phyloP scores from a whole-genome alignment of 2,329 filamentous ascomycete genomes.

The Pseudogymnoascus sp. region DNA sequence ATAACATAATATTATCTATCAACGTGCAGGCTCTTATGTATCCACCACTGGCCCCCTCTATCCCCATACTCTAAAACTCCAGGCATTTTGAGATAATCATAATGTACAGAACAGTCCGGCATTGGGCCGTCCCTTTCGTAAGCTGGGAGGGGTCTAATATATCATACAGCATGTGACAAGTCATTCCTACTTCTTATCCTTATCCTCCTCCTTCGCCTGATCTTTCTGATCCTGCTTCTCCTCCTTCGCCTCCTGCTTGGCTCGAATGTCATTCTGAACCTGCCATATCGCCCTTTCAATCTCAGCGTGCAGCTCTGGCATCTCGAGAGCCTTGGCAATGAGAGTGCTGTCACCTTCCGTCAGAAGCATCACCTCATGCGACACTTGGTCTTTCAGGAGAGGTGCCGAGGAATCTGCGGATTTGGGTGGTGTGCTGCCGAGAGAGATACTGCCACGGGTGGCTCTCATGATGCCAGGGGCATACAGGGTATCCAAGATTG shows the following conservation, averaged over 20 bases:
- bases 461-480: slow-evolving; percentile 17
- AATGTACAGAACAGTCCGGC: neutral
- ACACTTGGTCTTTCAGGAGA: slow-evolving; percentile 21
- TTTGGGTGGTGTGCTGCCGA: neutral
- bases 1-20: neutral
- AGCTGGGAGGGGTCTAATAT: neutral
- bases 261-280: slow-evolving; percentile 42
- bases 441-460: slow-evolving; percentile 9
- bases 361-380: slow-evolving; percentile 36
- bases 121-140: neutral
- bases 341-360: slow-evolving; percentile 47
- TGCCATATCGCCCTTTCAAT: slow-evolving; percentile 71
- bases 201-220: slow-evolving; percentile 14
- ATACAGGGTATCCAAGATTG: slow-evolving; percentile 70
- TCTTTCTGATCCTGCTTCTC: slow-evolving; percentile 17
- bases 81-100: slow-evolving; percentile 2
- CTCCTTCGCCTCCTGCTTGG: slow-evolving; percentile 21
- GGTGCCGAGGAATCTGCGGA: slow-evolving; percentile 18
- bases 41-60: neutral
- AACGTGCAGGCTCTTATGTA: neutral
- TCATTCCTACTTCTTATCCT: slow-evolving; percentile 16
- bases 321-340: slow-evolving; percentile 54
- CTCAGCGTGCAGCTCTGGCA: slow-evolving; percentile 65
- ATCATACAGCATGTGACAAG: neutral
- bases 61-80: neutral